Conservation (phyloP, 202 grass and related monocot genomes). For the Hordeum pubiflorum region DNA sequence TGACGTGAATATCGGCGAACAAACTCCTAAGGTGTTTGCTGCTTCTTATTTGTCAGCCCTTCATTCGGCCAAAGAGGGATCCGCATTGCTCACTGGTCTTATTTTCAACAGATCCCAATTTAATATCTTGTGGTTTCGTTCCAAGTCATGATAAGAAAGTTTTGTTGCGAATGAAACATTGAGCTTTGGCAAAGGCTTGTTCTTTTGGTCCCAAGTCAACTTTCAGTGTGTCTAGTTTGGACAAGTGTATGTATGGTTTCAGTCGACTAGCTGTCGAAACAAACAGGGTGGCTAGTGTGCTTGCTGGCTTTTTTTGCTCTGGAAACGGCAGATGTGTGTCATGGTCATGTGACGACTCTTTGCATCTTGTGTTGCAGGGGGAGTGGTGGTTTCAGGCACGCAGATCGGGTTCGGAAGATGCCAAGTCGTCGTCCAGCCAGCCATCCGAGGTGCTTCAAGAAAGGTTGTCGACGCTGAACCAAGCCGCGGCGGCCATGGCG, state of each 20-base stretch:
- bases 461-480: constrained; percentile 43
- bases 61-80: not conserved
- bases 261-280: not conserved
- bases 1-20: not conserved
- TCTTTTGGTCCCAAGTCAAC: not conserved
- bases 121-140: not conserved
- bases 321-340: not conserved
- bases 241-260: constrained; percentile 1
- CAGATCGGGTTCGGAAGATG: not conserved
- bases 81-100: not conserved
- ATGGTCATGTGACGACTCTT: not conserved
- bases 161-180: not conserved
- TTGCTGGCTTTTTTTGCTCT: not conserved
- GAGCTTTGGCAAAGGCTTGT: not conserved
- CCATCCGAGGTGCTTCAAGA: constrained; percentile 33
- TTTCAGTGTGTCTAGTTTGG: not conserved
- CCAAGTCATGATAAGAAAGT: not conserved
- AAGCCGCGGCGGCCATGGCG: constrained; percentile 46
- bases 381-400: constrained; percentile 62
- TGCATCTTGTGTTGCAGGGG: constrained; percentile 35
- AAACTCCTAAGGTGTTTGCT: not conserved
- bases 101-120: not conserved
- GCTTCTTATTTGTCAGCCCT: not conserved
- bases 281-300: not conserved
- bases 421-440: not conserved